Evolutionary conservation across 225 moss, liverwort and hornwort genomes (phyloP).

Genomic region (Antitrichia curtipendula): DNA sequence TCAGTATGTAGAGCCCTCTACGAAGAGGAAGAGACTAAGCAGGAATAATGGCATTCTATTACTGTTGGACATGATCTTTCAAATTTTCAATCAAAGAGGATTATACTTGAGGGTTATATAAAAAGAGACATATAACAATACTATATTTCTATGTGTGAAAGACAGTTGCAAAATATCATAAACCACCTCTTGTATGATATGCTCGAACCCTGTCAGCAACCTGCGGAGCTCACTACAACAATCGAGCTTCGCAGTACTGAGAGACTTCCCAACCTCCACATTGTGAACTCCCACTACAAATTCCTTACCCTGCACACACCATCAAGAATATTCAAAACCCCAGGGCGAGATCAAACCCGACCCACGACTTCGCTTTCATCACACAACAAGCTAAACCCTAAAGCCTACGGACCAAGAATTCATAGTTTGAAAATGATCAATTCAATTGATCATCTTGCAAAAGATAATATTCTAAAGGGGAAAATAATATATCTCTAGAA

Average conservation of each 20-base stretch:
- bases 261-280: conserved; percentile 47
- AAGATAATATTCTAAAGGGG: neutral
- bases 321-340: neutral
- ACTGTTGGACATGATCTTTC: neutral
- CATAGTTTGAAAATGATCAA: neutral
- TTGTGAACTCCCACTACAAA: conserved; percentile 58
- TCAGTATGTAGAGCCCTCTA: neutral
- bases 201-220: conserved; percentile 59
- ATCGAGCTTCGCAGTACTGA: conserved; percentile 53
- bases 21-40: neutral
- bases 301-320: conserved; percentile 37
- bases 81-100: neutral
- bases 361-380: neutral
- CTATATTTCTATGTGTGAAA: neutral
- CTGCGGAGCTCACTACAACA: conserved; percentile 52
- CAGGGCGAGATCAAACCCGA: neutral
- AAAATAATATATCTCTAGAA: neutral
- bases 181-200: conserved; percentile 60
- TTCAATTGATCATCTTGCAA: neutral
- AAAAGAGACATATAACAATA: neutral
- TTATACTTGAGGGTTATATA: neutral
- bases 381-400: neutral
- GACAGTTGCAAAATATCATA: neutral
- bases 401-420: neutral
- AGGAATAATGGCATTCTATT: neutral